Evolutionary conservation across 2,329 filamentous ascomycete species (phyloP).

Genomic region (Microdochium nivale): DNA sequence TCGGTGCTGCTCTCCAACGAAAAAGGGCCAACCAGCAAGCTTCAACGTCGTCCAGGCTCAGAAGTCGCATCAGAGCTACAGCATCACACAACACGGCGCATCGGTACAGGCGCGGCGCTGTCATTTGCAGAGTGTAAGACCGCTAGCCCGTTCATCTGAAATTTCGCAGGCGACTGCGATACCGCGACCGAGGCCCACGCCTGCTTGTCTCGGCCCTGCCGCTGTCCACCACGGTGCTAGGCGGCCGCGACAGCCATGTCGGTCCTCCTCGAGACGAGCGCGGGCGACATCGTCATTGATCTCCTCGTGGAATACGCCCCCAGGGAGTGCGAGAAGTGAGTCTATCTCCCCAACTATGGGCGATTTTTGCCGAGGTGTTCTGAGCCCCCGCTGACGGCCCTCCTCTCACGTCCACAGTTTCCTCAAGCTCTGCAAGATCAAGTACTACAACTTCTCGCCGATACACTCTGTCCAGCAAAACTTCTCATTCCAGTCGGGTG

Average conservation of each 20-base stretch:
- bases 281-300: constrained; percentile 92
- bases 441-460: constrained; percentile 98
- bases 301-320: constrained; percentile 83
- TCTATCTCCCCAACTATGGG: constrained; percentile 11
- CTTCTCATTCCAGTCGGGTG: constrained; percentile 94
- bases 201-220: too few species aligned
- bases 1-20: too few species aligned
- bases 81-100: too few species aligned
- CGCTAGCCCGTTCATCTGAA: too few species aligned
- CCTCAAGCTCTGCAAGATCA: constrained; percentile 95
- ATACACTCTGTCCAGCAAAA: constrained; percentile 87
- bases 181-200: too few species aligned
- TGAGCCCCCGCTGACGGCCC: constrained; percentile 34
- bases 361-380: constrained; percentile 4
- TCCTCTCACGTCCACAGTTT: constrained; percentile 59
- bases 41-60: too few species aligned
- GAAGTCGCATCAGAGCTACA: too few species aligned
- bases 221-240: background rate
- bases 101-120: too few species aligned
- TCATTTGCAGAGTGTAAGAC: too few species aligned
- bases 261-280: constrained; percentile 85
- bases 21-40: too few species aligned
- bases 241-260: constrained; percentile 53
- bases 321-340: constrained; percentile 90
- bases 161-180: too few species aligned